Conservation (phyloP, 2,329 filamentous ascomycete species). For the Colletotrichum camelliae region DNA sequence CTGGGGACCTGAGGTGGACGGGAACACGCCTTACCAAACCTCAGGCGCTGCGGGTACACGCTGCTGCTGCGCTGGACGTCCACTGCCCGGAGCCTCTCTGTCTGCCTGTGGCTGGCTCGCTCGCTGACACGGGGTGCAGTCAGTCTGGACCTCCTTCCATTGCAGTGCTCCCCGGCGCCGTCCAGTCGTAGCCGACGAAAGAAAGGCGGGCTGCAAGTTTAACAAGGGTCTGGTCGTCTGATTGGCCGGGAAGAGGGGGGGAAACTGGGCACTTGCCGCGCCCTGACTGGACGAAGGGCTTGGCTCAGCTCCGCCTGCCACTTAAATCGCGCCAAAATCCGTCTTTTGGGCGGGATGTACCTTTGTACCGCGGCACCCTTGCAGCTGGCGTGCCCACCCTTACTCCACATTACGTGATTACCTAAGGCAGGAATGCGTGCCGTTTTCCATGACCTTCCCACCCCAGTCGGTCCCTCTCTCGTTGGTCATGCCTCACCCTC, state of each 20-base stretch:
- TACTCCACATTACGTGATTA: neutral
- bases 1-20: neutral
- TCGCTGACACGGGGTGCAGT: neutral
- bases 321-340: constrained; percentile 8
- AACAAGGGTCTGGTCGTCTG: neutral
- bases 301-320: neutral
- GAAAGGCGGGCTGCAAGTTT: constrained; percentile 1
- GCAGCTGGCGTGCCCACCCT: neutral
- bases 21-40: neutral
- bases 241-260: constrained; percentile 2
- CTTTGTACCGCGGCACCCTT: neutral
- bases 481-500: neutral
- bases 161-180: neutral
- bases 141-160: neutral
- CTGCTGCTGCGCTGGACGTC: neutral
- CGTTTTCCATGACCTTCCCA: neutral
- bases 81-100: neutral
- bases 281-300: constrained; percentile 3
- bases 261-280: constrained; percentile 1
- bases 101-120: neutral
- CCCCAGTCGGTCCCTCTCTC: neutral
- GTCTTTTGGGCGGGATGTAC: neutral
- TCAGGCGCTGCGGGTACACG: neutral
- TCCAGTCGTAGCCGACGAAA: neutral
- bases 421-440: neutral